Evolutionary conservation across 768 basidiomycete species (phyloP).

Genomic region (Pseudohyphozyma bogoriensis): DNA sequence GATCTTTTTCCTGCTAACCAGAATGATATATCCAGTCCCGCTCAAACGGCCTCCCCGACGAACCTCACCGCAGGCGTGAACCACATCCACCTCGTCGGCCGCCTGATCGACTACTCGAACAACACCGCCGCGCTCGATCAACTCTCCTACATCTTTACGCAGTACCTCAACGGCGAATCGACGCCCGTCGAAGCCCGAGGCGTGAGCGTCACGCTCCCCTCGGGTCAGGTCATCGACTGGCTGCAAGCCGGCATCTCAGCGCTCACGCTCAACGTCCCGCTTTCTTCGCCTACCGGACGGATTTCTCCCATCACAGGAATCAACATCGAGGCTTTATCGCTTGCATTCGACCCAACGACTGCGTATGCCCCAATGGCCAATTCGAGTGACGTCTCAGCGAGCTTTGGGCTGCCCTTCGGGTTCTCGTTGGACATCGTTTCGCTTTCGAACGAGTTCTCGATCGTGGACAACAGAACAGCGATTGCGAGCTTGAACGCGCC

Average conservation of each 20-base stretch:
- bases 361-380: slow-evolving; percentile 54
- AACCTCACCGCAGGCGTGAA: slow-evolving; percentile 42
- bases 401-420: slow-evolving; percentile 60
- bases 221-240: slow-evolving; percentile 56
- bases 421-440: slow-evolving; percentile 48
- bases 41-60: neutral
- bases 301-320: slow-evolving; percentile 60
- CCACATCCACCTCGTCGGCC: slow-evolving; percentile 51
- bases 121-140: slow-evolving; percentile 42
- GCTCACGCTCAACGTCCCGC: slow-evolving; percentile 55
- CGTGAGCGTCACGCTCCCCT: slow-evolving; percentile 49
- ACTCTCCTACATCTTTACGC: slow-evolving; percentile 58
- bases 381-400: slow-evolving; percentile 53
- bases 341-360: slow-evolving; percentile 48
- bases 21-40: slow-evolving; percentile 1
- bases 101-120: slow-evolving; percentile 48
- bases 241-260: slow-evolving; percentile 52
- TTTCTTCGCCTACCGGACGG: slow-evolving; percentile 41
- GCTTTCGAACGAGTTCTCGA: slow-evolving; percentile 58
- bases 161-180: slow-evolving; percentile 56
- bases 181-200: slow-evolving; percentile 55
- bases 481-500: slow-evolving; percentile 55
- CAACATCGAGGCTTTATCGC: slow-evolving; percentile 50
- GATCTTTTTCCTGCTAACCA: neutral
- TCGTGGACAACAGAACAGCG: slow-evolving; percentile 47